Base-by-base conservation (phyloP, 176 grass and related monocot genomes). In the Elaeis guineensis region DNA sequence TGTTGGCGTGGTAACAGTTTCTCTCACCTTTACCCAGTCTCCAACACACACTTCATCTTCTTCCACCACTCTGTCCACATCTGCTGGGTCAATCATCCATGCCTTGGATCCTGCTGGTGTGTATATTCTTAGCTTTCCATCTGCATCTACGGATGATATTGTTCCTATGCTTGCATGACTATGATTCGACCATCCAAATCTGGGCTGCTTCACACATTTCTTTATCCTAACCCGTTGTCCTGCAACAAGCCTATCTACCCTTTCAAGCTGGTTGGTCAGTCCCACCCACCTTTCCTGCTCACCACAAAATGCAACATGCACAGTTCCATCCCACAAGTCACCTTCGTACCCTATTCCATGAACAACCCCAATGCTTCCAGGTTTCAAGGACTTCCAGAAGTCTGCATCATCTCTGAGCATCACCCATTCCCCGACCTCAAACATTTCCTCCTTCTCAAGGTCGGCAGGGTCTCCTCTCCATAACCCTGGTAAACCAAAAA, bases 111-210 rank as follows among this genome's bases (percentile, higher is more conserved):
- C 94, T 49, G 88, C 82, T 28, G 94, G 94, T 54, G 88, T 99
- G 62, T 99, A 86, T 74, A 99, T 99, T 65, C 87, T 93, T 52
- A 99, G 73, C 25, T 90, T 99, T 20, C 88, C 94, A 86, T 99
- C 94, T 5, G 88, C 88, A 52, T 99, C 94, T 39, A 99, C 79
- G 65, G 94, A 99, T 54, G 88, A 92, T 74, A 99, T 86, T 12
- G 88, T 99, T 44, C 94, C 94, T 51, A 99, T 76, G n/a, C 88
- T 99, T 6, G 76, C 83, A 78, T 93, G 82, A 48, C 63, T 93
- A 63, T 89, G 94, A 64, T 89, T 93, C 29, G 88, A 93, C 94
- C 94, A 93, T 62, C 94, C 94, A 65, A 99, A 99, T 72, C 94
- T 81, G 50, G 94, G 94, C 54, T 99, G 94, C 14, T 69, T 83